Conservation (phyloP, 2,329 filamentous ascomycete genomes). For the Penicillium janthinellum region DNA sequence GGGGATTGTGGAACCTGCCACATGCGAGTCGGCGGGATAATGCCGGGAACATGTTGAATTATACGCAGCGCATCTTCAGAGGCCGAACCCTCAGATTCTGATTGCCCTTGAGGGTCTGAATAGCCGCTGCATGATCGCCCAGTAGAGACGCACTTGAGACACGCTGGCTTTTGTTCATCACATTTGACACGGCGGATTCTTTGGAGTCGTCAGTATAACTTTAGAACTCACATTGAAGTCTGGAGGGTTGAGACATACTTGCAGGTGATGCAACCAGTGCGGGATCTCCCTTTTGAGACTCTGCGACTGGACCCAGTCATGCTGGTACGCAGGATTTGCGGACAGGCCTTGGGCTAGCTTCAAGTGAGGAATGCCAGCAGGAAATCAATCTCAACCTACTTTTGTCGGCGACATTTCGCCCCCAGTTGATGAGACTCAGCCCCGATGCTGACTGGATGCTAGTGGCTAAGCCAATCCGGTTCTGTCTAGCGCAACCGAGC, state of each 20-base stretch:
- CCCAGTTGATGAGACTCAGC: neutral
- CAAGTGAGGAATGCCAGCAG: neutral
- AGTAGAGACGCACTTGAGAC: constrained; percentile 57
- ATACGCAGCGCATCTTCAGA: constrained; percentile 14
- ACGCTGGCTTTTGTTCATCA: constrained; percentile 57
- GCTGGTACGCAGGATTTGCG: neutral
- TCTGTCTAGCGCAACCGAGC: neutral
- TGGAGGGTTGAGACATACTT: constrained; percentile 46
- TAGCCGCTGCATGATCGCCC: constrained; percentile 62
- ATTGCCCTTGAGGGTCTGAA: constrained; percentile 13
- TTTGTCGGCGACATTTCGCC: constrained; percentile 1
- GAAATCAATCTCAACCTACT: neutral
- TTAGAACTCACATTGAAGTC: neutral
- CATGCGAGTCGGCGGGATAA: constrained; percentile 14
- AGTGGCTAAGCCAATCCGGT: neutral
- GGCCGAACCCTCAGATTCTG: constrained; percentile 16
- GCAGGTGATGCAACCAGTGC: constrained; percentile 55
- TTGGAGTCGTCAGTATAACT: neutral
- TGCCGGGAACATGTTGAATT: constrained; percentile 25
- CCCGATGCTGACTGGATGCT: neutral
- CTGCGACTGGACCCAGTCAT: constrained; percentile 6
- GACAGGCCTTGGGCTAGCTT: neutral
- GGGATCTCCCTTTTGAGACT: constrained; percentile 21
- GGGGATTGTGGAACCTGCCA: constrained; percentile 19
- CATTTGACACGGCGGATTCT: constrained; percentile 61